Base-by-base conservation (phyloP, 495 filamentous ascomycete genomes). In the Xeromyces bisporus region DNA sequence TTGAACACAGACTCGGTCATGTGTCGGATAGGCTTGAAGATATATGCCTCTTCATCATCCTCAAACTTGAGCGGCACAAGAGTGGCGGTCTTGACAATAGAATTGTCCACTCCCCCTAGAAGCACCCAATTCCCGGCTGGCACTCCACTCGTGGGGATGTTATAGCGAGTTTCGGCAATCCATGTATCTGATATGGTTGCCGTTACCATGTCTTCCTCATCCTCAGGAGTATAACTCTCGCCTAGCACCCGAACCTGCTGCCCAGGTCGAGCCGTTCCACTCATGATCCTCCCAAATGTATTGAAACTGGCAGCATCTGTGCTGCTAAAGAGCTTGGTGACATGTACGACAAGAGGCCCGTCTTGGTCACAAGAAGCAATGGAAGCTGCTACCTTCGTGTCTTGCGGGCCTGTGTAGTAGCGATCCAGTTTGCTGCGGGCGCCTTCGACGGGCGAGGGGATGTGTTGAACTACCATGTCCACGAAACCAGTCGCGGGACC, bases 1-100 rank as follows among this genome's bases (percentile, higher is more conserved):
- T 97, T 97, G 51, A 96, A 82, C 7, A 97, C 86, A 2, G 86
- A 93, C 51, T 96, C 84, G 26, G 85, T 96, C 58, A 97, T 87
- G 56, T 96, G 89, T 7, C 77, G 70, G 39, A 97, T 67, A 2
- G 89, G 89, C 34, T 73, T 75, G 69, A 97, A 96, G 36, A 97
- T 85, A 47, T 89, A 84, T 2, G 84, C 81, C 32, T 92, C 89
- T 50, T 93, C 85, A 26, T 87, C 66, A 34, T 91, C 75, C 15
- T 80, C 73, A 18, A 93, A 63, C 39, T 73, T 76, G 23, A 69
- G 71, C 11, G 82, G 73, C n/a, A 97, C 75, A 29, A 97, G 56
- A 1, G 89, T 96, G n/a, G 89, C 89, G 14, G 81, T 86, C 51
- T 96, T 97, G 50, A 96, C 82, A 45, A 97, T 96, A 6, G 91